Conservation (phyloP, 352 stramenopile species). For the Saprolegnia parasitica region DNA sequence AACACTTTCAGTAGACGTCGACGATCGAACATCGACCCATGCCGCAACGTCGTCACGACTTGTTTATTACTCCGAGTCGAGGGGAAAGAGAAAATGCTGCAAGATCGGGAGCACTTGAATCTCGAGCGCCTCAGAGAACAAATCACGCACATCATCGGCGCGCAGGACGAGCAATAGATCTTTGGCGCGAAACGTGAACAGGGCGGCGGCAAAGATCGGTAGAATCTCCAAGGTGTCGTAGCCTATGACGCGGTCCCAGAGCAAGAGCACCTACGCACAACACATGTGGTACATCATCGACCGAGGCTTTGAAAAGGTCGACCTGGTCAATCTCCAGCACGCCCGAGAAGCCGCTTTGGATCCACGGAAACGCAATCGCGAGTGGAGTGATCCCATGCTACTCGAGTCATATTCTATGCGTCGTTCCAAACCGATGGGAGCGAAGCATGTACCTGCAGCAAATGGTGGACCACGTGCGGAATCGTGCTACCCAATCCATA, state of each 20-base stretch:
- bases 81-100: constrained; percentile 64
- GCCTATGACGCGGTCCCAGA: constrained; percentile 72
- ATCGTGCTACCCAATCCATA: background rate
- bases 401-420: constrained; percentile 31
- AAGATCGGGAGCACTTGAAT: constrained; percentile 62
- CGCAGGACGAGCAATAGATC: constrained; percentile 44
- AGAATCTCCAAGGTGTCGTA: constrained; percentile 67
- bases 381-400: constrained; percentile 61
- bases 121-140: constrained; percentile 66
- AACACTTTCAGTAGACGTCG: too few relatives aligned
- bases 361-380: constrained; percentile 74
- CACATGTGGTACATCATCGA: background rate
- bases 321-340: constrained; percentile 63
- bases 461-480: constrained; percentile 23
- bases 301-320: background rate
- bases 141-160: constrained; percentile 51
- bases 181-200: constrained; percentile 64
- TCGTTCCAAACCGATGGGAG: background rate
- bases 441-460: constrained; percentile 12
- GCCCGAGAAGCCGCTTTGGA: constrained; percentile 71
- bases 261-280: constrained; percentile 43
- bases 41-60: too few relatives aligned
- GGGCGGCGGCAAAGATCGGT: constrained; percentile 57
- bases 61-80: constrained; percentile 27
- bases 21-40: too few relatives aligned